Evolutionary conservation across 139 green algal species (phyloP).

Genomic region (Volvox africanus): DNA sequence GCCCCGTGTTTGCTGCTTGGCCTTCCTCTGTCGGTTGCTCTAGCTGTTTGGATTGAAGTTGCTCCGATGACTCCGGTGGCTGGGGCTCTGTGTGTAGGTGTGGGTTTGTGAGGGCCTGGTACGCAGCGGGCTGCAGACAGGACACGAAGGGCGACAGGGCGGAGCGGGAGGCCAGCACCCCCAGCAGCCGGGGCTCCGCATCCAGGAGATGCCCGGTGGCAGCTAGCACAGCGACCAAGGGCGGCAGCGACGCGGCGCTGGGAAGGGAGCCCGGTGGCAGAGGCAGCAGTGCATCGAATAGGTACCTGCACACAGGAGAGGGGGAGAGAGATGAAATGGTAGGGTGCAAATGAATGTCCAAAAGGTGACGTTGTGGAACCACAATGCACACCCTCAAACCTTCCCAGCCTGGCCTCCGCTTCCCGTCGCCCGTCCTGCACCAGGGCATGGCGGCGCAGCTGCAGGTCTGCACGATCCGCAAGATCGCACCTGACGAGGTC

Average conservation of each 20-base stretch:
- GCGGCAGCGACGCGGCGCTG: slow-evolving; percentile 13
- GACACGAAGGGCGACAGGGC: slow-evolving; percentile 82
- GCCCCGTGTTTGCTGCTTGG: not conserved
- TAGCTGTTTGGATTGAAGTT: not conserved
- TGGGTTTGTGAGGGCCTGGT: not conserved
- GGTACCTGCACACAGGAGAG: slow-evolving; percentile 10
- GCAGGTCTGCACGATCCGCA: too few relatives aligned
- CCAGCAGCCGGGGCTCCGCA: slow-evolving; percentile 75
- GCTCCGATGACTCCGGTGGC: not conserved
- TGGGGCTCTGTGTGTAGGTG: not conserved
- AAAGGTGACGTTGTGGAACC: too few relatives aligned
- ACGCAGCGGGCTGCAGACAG: slow-evolving; percentile 66
- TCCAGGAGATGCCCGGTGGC: slow-evolving; percentile 67
- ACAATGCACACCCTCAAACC: not conserved
- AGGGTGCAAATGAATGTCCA: not conserved
- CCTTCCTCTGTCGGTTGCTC: not conserved
- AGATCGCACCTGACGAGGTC: slow-evolving; percentile 53
- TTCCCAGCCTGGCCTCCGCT: not conserved
- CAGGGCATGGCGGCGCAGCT: too few relatives aligned
- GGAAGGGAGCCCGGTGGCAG: slow-evolving; percentile 35
- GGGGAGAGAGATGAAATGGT: not conserved
- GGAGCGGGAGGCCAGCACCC: slow-evolving; percentile 74
- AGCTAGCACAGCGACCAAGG: slow-evolving; percentile 46
- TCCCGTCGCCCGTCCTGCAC: too few relatives aligned
- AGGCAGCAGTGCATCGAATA: slow-evolving; percentile 43